Evolutionary conservation across 1,284 basidiomycete species (phyloP), one percentile per base, ranked within the genome.

Genomic region (Trametes pubescens): DNA sequence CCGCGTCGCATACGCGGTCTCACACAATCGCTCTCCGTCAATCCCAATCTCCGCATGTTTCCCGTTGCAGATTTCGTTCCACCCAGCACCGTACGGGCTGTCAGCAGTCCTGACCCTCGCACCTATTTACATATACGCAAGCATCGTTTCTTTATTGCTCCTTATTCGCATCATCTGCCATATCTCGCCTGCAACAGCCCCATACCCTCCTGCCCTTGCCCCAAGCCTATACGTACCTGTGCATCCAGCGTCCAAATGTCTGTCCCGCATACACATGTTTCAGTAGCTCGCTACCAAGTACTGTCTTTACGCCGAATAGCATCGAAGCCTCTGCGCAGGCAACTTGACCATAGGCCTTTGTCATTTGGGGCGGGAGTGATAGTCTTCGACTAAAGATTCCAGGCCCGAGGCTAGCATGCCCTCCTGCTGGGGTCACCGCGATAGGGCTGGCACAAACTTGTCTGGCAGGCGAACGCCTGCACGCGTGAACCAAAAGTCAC

Each of bases 101-200:
- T 47, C 47, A 48, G 24, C 22, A 48, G 14, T 7, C 14, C 40
- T 16, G n/a, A 32, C 35, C 18, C 46, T 37, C 55, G 44, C 48
- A 51, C 51, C 64, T 57, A 62, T 34, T 55, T 52, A 64, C 64
- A 71, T 72, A 66, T 68, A 72, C 24, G 24, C 24, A 61, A 47
- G 64, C 67, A 69, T 60, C 38, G 60, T 70, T 66, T 72, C 63
- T 70, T 70, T 70, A 70, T 71, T 72, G 69, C 69, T 70, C 67
- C 69, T 72, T 68, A 68, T 66, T 68, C 69, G 38, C 59, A 32
- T 46, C 53, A 57, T 66, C 65, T 69, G 51, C 60, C 57, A 48
- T 35, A 58, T 37, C 51, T 64, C 64, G 59, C 59, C 64, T 64
- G 61, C 59, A 55, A 43, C 44, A n/a, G 29, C 13, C 47, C 37